Percentiles rank a stretch among this genome's conserved stretches.
Conservation (phyloP, 179 eudicot species). For the Actinidia chinensis region DNA sequence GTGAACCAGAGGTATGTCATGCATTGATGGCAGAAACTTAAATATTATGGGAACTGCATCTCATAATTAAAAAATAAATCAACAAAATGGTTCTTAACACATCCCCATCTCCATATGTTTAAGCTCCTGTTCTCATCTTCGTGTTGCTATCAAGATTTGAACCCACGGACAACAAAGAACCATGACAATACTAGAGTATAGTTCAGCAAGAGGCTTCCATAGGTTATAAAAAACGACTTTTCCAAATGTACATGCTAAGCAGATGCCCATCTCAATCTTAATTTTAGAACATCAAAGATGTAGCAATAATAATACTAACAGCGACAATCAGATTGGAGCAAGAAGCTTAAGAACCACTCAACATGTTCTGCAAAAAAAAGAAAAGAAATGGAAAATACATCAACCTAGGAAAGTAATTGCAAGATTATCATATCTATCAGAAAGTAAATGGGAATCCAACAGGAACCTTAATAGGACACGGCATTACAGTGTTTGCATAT, state of each 20-base stretch:
- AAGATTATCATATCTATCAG: not conserved
- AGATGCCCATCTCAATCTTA: conserved; percentile 2
- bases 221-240: not conserved
- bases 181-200: not conserved
- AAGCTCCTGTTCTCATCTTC: conserved; percentile 6
- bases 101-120: not conserved
- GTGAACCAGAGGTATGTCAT: conserved; percentile 24
- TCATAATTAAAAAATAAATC: conserved; percentile 2
- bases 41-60: not conserved
- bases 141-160: not conserved
- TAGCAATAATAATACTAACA: not conserved
- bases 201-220: not conserved
- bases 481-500: not conserved
- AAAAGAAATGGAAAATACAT: not conserved
- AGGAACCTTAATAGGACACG: not conserved
- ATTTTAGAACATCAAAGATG: not conserved
- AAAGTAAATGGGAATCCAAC: not conserved
- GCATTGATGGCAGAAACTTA: conserved; percentile 3
- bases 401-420: not conserved
- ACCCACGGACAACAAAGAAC: not conserved
- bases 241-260: not conserved
- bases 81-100: not conserved
- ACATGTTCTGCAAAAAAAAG: not conserved
- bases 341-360: not conserved
- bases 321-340: not conserved